Evolutionary conservation across 2,329 filamentous ascomycete species (phyloP).

Genomic region (Metarhizium anisopliae): DNA sequence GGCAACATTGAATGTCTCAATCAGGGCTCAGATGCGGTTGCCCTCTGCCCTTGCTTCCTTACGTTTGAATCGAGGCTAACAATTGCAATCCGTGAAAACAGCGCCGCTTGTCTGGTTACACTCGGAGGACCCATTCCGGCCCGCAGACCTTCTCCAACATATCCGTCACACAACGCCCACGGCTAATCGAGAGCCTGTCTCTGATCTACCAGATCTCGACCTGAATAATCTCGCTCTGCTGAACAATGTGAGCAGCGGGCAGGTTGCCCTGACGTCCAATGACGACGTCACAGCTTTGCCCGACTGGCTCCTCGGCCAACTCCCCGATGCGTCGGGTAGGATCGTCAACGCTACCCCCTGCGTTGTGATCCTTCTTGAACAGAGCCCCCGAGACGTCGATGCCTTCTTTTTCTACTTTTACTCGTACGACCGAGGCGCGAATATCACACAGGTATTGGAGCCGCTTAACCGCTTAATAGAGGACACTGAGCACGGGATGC

Average conservation of each 20-base stretch:
- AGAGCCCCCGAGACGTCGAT: conserved; percentile 11
- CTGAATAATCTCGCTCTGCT: conserved; percentile 19
- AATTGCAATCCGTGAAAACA: conserved; percentile 3
- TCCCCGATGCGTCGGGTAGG: conserved; percentile 13
- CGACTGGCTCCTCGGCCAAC: conserved; percentile 16
- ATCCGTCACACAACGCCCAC: conserved; percentile 19
- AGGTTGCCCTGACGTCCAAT: conserved; percentile 18
- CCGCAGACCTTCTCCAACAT: conserved; percentile 19
- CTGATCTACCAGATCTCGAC: conserved; percentile 11
- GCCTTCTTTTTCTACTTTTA: conserved; percentile 26
- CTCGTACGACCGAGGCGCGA: conserved; percentile 19
- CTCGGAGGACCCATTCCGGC: conserved; percentile 20
- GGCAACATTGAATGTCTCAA: too few relatives aligned
- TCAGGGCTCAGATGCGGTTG: too few relatives aligned
- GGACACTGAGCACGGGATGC: conserved; percentile 9
- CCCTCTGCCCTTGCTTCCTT: not conserved
- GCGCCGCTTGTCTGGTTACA: conserved; percentile 23
- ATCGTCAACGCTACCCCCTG: conserved; percentile 17
- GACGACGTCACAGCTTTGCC: conserved; percentile 15
- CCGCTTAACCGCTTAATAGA: conserved; percentile 15
- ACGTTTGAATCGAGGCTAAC: not conserved
- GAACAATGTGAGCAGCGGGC: conserved; percentile 7
- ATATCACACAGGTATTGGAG: conserved; percentile 18
- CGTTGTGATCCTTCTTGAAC: conserved; percentile 18
- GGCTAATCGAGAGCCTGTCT: conserved; percentile 10